Evolutionary conservation across 768 basidiomycete species (phyloP).

Genomic region (Auricularia sp.): DNA sequence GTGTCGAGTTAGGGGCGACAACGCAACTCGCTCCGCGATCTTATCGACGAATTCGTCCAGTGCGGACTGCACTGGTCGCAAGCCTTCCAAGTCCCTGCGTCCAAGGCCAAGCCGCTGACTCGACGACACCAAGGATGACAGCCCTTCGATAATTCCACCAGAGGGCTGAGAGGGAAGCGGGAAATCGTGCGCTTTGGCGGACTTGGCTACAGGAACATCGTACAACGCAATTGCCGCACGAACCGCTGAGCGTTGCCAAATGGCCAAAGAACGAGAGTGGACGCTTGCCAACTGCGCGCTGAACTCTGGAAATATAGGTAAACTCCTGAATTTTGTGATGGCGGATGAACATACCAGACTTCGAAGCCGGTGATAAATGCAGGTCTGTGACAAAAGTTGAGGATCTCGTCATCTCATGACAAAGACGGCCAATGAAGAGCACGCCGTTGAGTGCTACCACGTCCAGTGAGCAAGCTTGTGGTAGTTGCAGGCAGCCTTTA

Average conservation of each 20-base stretch:
- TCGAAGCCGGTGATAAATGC: no score
- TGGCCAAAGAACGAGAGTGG: constrained; percentile 36
- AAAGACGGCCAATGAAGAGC: constrained; percentile 40
- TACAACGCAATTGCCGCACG: constrained; percentile 4
- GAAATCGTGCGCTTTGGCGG: not conserved
- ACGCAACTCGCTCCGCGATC: constrained; percentile 31
- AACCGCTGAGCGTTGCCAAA: constrained; percentile 44
- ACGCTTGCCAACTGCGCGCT: constrained; percentile 30
- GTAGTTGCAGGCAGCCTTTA: not conserved
- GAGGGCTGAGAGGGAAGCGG: constrained; percentile 34
- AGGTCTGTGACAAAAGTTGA: constrained; percentile 8
- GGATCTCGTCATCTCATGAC: constrained; percentile 25
- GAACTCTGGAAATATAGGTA: constrained; percentile 34
- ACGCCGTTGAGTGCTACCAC: constrained; percentile 22
- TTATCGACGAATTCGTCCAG: constrained; percentile 26
- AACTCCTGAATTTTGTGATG: not conserved
- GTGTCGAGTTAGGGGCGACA: constrained; percentile 19
- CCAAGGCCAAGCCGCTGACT: constrained; percentile 47
- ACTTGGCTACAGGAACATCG: not conserved
- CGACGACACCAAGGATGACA: constrained; percentile 43
- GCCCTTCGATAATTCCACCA: constrained; percentile 39
- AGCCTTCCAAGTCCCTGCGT: constrained; percentile 18
- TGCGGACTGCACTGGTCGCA: constrained; percentile 11
- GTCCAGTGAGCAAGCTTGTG: not conserved
- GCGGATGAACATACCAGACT: not conserved